Evolutionary conservation across 345 rosid species (phyloP).

Genomic region (Nasturtium officinale): DNA sequence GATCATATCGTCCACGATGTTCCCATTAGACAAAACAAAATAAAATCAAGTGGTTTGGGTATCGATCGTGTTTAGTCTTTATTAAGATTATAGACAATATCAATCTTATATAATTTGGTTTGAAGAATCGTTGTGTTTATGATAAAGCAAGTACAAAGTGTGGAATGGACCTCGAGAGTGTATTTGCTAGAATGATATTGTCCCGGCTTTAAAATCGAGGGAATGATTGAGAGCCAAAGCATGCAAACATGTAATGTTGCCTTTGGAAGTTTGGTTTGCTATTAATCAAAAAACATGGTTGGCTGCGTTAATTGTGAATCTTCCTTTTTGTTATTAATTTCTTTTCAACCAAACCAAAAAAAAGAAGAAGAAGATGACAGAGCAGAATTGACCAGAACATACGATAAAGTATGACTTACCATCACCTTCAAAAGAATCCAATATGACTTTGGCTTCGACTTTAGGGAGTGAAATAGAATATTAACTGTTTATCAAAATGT

Average conservation of each 20-base stretch:
- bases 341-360: not conserved
- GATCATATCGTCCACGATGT: not conserved
- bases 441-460: not conserved
- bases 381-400: not conserved
- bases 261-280: slow-evolving; percentile 8
- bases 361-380: not conserved
- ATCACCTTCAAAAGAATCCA: slow-evolving; percentile 3
- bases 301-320: slow-evolving; percentile 1
- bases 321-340: not conserved
- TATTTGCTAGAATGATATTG: slow-evolving; percentile 37
- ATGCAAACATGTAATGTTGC: slow-evolving; percentile 36
- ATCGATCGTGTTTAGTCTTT: not conserved
- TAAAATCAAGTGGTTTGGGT: not conserved
- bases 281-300: slow-evolving; percentile 6
- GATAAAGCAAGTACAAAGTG: slow-evolving; percentile 20
- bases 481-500: not conserved
- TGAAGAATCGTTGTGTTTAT: not conserved
- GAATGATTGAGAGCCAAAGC: slow-evolving; percentile 41
- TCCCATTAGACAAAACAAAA: not conserved
- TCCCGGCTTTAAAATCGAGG: slow-evolving; percentile 30
- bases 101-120: not conserved
- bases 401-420: not conserved
- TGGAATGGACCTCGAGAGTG: slow-evolving; percentile 39
- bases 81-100: not conserved
- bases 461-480: not conserved